Conservation (phyloP, 768 basidiomycete species). For the Trametes cingulata region DNA sequence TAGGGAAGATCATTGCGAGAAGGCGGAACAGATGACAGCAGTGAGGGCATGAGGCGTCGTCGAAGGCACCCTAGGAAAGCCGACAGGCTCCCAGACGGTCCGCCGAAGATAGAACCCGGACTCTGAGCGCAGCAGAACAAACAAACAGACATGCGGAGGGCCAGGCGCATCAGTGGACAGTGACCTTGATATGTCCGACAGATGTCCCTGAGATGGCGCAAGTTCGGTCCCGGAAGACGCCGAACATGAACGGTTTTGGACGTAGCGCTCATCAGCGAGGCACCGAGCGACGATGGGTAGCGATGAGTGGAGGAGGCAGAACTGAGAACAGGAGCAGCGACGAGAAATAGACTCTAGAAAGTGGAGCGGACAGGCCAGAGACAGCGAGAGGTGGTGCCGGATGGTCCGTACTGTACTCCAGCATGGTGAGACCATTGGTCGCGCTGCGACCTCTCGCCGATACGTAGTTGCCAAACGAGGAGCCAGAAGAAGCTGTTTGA, state of each 20-base stretch:
- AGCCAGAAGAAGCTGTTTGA: too few species aligned
- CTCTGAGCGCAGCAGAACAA: neutral
- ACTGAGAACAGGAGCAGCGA: too few species aligned
- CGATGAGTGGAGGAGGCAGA: neutral
- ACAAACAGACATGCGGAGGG: neutral
- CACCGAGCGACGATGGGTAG: neutral
- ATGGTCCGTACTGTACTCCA: too few species aligned
- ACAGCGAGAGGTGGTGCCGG: too few species aligned
- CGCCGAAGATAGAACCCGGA: neutral
- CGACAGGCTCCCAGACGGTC: neutral
- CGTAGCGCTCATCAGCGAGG: neutral
- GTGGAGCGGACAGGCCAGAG: too few species aligned
- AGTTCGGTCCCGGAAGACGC: constrained; percentile 4
- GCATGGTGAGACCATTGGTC: too few species aligned
- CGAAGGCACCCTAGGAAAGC: constrained; percentile 10
- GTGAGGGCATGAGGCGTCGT: constrained; percentile 1
- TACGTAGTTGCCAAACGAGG: too few species aligned
- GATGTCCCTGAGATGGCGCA: constrained; percentile 8
- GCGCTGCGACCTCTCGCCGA: too few species aligned
- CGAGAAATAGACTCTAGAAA: too few species aligned
- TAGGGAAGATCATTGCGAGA: constrained; percentile 9
- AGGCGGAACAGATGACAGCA: constrained; percentile 10
- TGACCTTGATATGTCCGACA: neutral
- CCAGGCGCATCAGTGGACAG: constrained; percentile 10
- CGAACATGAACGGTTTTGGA: neutral